Percentiles rank a stretch among this genome's conserved stretches.
Conservation (phyloP, 768 basidiomycete species). For the Dentipellis sp. region DNA sequence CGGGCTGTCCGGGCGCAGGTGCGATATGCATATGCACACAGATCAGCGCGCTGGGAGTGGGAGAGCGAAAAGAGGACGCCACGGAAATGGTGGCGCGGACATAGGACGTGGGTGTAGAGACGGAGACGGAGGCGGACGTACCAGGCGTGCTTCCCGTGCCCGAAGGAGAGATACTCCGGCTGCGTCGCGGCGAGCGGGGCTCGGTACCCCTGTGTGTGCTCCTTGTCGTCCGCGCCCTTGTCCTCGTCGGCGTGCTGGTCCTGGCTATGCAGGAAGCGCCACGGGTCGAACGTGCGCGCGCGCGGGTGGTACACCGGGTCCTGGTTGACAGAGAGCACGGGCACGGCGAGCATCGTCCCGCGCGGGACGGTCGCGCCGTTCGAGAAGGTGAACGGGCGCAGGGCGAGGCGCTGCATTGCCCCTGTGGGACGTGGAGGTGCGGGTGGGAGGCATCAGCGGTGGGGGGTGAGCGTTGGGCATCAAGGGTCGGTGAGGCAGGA, state of each 20-base stretch:
- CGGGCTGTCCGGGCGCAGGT: constrained; percentile 16
- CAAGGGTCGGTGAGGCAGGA: too few relatives aligned
- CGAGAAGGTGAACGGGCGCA: constrained; percentile 33
- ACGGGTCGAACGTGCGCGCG: constrained; percentile 30
- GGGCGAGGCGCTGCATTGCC: constrained; percentile 22
- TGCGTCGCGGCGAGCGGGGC: constrained; percentile 6
- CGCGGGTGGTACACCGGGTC: constrained; percentile 23
- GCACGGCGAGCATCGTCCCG: constrained; percentile 25
- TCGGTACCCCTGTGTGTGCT: background rate
- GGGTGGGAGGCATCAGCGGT: too few relatives aligned
- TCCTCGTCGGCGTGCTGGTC: too few relatives aligned
- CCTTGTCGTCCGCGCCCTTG: background rate
- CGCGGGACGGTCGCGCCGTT: constrained; percentile 33
- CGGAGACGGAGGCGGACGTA: constrained; percentile 1
- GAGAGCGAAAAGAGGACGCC: too few relatives aligned
- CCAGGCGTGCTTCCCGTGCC: constrained; percentile 20
- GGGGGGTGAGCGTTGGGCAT: too few relatives aligned
- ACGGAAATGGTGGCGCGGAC: too few relatives aligned
- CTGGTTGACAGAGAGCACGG: constrained; percentile 22
- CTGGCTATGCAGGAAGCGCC: constrained; percentile 23
- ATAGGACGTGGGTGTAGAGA: background rate
- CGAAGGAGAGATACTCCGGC: constrained; percentile 16
- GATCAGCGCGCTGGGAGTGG: too few relatives aligned
- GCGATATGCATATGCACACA: background rate
- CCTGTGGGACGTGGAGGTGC: too few relatives aligned